Conservation (phyloP, 1,284 basidiomycete species). For the Tetrapyrgos nigripes region DNA sequence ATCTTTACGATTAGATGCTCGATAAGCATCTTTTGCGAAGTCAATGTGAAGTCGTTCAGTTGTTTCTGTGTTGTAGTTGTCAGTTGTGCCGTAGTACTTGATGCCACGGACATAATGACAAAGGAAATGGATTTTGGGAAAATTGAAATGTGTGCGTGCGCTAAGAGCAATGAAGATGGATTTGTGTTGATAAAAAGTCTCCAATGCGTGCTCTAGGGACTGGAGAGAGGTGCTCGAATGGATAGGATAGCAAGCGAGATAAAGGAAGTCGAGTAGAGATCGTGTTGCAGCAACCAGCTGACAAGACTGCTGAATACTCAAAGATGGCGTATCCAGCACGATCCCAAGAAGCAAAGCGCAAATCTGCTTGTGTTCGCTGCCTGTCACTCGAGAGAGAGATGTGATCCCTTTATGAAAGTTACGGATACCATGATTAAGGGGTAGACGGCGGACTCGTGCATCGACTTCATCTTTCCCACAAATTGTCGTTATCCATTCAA, state of each 20-base stretch:
- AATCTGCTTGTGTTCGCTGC: conserved; percentile 28
- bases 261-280: conserved; percentile 7
- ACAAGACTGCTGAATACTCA: background rate
- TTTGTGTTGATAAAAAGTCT: conserved; percentile 31
- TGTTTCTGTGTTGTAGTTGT: conserved; percentile 16
- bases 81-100: conserved; percentile 8
- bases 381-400: conserved; percentile 24
- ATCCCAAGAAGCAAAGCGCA: conserved; percentile 23
- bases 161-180: conserved; percentile 23
- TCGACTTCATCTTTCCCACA: background rate
- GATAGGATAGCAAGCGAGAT: conserved; percentile 7
- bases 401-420: conserved; percentile 33
- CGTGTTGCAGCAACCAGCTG: background rate
- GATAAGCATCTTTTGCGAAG: no score
- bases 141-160: conserved; percentile 19
- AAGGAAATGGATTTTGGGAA: conserved; percentile 29
- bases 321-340: conserved; percentile 1
- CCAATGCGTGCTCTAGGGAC: conserved; percentile 23
- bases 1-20: no score
- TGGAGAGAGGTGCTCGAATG: conserved; percentile 21
- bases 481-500: conserved; percentile 26
- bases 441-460: no score
- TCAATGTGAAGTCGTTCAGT: conserved; percentile 32
- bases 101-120: conserved; percentile 18
- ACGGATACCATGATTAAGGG: conserved; percentile 24